Base-by-base conservation (phyloP, 2,329 filamentous ascomycete species). In the Cercospora berteroae region DNA sequence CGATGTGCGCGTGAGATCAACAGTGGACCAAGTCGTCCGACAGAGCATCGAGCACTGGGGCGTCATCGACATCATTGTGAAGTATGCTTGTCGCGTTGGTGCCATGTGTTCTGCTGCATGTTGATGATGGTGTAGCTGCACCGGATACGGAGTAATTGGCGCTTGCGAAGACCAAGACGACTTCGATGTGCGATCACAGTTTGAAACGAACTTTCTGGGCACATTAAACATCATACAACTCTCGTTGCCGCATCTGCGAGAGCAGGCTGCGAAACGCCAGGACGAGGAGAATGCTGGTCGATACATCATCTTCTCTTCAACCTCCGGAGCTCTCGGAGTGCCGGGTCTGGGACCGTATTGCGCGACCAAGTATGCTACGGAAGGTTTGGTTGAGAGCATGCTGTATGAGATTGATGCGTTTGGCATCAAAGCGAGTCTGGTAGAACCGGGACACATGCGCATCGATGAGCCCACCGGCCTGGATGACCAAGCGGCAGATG, bases 171-270 rank as follows among this genome's bases (percentile, higher is more conserved):
- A 98, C 80, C 95, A 98, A 81, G 93, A 97, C 79, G 93, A 97
- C 77, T 90, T 93, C 79, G 95, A 98, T 77, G 87, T 98, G 73
- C 91, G 93, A 67, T 94, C 96, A 75, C 95, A 98, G 79, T 97
- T 98, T 81, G 93, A 96, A 83, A 97, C 94, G 23, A 99, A 99
- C 80, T 97, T 97, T 80, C 94, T 96, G 84, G 95, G 95, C 63
- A 96, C 93, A 0, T 81, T 98, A 67, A 91, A 98, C 80, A 97
- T 99, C 74, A 90, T 98, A 67, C 93, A 97, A 78, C 83, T 92
- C 20, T 94, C 91, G 1, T 82, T 98, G 42, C 93, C 94, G 0
- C 93, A 96, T 80, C 96, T 98, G 74, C 89, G 94, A 61, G 85
- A 89, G 70, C 89, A 92, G 71, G 85, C 86, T 36, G 67, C 67